A percentile compares a stretch with the other conserved stretches of the same genome.
phyloP scores from a whole-genome alignment of 371 early-diverging fungal species.

The Rhizomucor miehei region DNA sequence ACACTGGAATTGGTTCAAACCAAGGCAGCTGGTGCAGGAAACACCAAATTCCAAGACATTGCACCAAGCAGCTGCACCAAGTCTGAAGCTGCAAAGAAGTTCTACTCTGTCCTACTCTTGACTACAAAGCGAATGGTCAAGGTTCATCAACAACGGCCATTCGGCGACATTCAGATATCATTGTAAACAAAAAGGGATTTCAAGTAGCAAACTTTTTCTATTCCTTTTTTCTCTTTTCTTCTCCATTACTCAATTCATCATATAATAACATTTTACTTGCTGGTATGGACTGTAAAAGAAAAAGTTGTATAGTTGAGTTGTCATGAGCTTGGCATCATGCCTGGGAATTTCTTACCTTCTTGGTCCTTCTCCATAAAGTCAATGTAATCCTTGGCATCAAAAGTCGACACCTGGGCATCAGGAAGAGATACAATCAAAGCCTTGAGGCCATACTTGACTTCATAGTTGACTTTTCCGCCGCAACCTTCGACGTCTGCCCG shows the following conservation, averaged over 20 bases:
- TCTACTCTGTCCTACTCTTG: conserved; percentile 90
- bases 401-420: conserved; percentile 10
- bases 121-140: conserved; percentile 83
- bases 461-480: conserved; percentile 20
- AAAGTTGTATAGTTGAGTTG: neutral
- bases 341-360: conserved; percentile 13
- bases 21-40: conserved; percentile 7
- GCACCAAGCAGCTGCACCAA: conserved; percentile 32
- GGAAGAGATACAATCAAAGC: conserved; percentile 20
- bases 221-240: neutral
- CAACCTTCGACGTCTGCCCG: conserved; percentile 15
- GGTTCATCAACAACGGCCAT: conserved; percentile 78
- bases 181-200: neutral
- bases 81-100: conserved; percentile 79
- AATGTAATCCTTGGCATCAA: conserved; percentile 24
- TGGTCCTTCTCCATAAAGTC: conserved; percentile 29
- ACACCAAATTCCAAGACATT: conserved; percentile 26
- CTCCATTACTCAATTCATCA: neutral
- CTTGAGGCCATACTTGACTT: conserved; percentile 17
- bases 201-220: neutral
- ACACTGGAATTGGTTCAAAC: conserved; percentile 24
- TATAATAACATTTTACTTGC: neutral
- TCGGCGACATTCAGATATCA: conserved; percentile 70
- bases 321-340: no score
- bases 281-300: conserved; percentile 1